Evolutionary conservation across 192 early-diverging fungal species (phyloP), one percentile per base, ranked within the genome.

Genomic region (Ambispora gerdemannii): DNA sequence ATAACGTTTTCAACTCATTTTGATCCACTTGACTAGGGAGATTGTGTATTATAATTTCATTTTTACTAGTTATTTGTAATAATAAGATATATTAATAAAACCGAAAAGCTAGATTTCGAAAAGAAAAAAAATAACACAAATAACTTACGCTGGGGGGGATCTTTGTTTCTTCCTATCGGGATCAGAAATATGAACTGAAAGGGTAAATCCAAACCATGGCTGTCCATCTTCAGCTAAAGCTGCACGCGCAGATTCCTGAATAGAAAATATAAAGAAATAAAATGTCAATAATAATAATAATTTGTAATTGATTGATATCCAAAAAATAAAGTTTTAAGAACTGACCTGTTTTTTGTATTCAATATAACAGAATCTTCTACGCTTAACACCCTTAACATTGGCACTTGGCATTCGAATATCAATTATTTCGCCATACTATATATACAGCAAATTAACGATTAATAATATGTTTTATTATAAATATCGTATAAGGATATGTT

Each of bases 331-430:
- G 15, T 43, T 10, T 43, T 15, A 43, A 43, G 15, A 43, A 43
- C 38, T 10, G 15, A 43, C 38, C 28, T 20, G 55, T 58, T 58
- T 24, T 2, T 58, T 58, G 55, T 58, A 58, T 25, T 58, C 55
- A 13, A 58, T 30, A 58, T 58, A 58, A 24, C 55, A 58, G 24
- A 58, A 58, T 58, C 55, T 58, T 4, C 55, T 20, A 58, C 22
- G 55, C 13, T 58, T 58, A 15, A 43, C 38, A 10, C 38, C 38
- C 24, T 43, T 43, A 10, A 58, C 20, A 0, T 11, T 20, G 11
- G 13, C 11, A 58, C 24, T 58, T 20, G 55, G 55, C 10, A 28
- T 20, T 13, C 55, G 55, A 20, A 58, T 58, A 13, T 58, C 55
- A 10, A 58, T 30, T 20, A 58, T 58, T 25, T 58, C 55, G 24